phyloP scores from a whole-genome alignment of 2,329 filamentous ascomycete species.

The Penicillium sp. region DNA sequence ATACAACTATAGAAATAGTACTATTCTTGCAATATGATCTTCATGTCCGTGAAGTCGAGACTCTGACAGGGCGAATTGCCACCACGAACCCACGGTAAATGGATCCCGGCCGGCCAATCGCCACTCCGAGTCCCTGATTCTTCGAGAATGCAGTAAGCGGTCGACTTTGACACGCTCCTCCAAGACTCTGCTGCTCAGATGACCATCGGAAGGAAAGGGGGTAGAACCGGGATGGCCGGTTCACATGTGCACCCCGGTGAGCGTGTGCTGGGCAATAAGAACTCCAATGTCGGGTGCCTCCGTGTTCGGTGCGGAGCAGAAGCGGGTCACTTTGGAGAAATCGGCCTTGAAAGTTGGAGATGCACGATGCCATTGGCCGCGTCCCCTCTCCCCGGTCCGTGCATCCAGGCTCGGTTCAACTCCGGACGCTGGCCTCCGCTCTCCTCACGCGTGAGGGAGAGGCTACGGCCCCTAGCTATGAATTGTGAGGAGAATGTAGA shows the following conservation, averaged over 20 bases:
- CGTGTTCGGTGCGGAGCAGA: conserved; percentile 21
- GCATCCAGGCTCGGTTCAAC: conserved; percentile 16
- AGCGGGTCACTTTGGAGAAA: conserved; percentile 7
- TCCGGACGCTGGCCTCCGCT: conserved; percentile 14
- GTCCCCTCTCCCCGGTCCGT: conserved; percentile 2
- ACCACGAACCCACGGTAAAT: conserved; percentile 12
- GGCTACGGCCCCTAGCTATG: background rate
- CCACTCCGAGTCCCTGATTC: background rate
- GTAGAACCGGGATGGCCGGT: conserved; percentile 17
- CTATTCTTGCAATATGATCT: background rate
- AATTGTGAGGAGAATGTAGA: background rate
- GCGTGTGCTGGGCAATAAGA: background rate
- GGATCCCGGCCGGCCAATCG: conserved; percentile 2
- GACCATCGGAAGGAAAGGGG: conserved; percentile 11
- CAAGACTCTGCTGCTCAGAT: conserved; percentile 1
- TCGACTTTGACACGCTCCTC: conserved; percentile 10
- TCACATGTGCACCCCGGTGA: conserved; percentile 10
- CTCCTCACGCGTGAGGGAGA: conserved; percentile 5
- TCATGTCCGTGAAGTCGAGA: background rate
- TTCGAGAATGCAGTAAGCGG: conserved; percentile 6
- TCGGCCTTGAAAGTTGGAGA: conserved; percentile 15
- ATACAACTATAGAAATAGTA: background rate
- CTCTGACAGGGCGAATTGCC: conserved; percentile 8
- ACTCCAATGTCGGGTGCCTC: conserved; percentile 8
- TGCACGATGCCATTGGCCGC: background rate